Base-by-base conservation (phyloP, 1,284 basidiomycete species). In the Puccinia novopanici region DNA sequence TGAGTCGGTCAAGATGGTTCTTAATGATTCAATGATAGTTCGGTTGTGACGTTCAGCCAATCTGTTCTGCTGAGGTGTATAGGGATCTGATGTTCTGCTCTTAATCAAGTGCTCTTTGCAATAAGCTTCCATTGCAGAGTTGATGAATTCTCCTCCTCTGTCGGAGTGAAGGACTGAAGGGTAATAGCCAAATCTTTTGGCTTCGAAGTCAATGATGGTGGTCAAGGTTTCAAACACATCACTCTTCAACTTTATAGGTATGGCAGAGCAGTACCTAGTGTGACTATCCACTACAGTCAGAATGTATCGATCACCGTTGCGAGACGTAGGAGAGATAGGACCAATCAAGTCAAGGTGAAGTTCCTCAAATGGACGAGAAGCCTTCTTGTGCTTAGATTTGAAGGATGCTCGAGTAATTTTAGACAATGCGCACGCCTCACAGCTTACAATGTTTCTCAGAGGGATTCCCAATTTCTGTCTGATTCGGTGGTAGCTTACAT, bases 401-500 rank as follows among this genome's bases (percentile, higher is more conserved):
- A 45, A 50, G 2, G 40, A 68, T 8, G 19, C 65, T 50, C 22
- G 22, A 8, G 65, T 68, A 24, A 68, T 48, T 45, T 68, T 68
- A 0, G 40, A 42, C 3, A 68, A n/a, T 42, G 65, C 65, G 27
- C 65, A 68, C 9, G 65, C 40, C n/a, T 42, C 40, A 30, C 65
- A 68, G 9, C 13, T 8, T 15, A 17, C 6, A 19, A 22, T 42
- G 13, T n/a, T 22, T 6, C 24, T 45, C 3, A 68, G 5, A 12
- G 40, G 65, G 3, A 45, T 68, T 42, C 65, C 65, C 2, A 68
- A 40, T 50, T 42, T 68, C 12, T 48, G 40, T 27, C 40, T 4
- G 12, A 68, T 45, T 45, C 40, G 2, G 3, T 48, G 65, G 24
- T 68, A 68, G 22, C 65, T 68, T 4, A 68, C 65, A 48, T 68